Conservation (phyloP, 345 rosid genomes). For the Rhodamnia argentea region DNA sequence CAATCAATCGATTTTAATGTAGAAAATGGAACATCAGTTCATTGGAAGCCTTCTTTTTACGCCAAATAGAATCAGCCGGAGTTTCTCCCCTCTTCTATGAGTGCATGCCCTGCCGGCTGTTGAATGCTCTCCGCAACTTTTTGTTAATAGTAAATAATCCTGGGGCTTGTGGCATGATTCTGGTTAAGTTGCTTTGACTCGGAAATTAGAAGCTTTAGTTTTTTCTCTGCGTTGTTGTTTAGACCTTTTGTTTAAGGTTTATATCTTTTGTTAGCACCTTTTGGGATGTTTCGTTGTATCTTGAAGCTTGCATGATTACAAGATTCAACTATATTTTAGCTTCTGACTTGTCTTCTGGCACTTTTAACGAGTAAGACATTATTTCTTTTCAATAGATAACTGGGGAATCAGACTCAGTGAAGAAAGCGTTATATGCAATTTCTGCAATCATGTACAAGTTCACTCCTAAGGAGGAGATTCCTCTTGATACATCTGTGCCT, state of each 20-base stretch:
- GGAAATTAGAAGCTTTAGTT: neutral
- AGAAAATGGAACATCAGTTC: neutral
- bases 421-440: slow-evolving; percentile 73
- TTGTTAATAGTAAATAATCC: neutral
- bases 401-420: slow-evolving; percentile 73
- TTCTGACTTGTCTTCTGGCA: neutral
- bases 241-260: neutral
- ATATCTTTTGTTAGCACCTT: neutral
- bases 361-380: neutral
- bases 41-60: neutral
- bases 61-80: neutral
- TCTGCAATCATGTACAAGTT: slow-evolving; percentile 90
- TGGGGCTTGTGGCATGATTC: neutral
- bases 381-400: slow-evolving; percentile 36
- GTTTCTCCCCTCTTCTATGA: neutral
- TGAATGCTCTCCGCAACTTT: neutral
- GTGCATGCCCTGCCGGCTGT: neutral
- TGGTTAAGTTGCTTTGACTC: neutral
- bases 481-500: slow-evolving; percentile 63
- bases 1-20: neutral
- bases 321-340: neutral
- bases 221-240: neutral
- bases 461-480: slow-evolving; percentile 72
- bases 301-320: neutral
- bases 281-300: neutral